Percentiles rank a stretch among this genome's conserved stretches.
phyloP scores from a whole-genome alignment of 345 rosid genomes.

The Viola odorata region DNA sequence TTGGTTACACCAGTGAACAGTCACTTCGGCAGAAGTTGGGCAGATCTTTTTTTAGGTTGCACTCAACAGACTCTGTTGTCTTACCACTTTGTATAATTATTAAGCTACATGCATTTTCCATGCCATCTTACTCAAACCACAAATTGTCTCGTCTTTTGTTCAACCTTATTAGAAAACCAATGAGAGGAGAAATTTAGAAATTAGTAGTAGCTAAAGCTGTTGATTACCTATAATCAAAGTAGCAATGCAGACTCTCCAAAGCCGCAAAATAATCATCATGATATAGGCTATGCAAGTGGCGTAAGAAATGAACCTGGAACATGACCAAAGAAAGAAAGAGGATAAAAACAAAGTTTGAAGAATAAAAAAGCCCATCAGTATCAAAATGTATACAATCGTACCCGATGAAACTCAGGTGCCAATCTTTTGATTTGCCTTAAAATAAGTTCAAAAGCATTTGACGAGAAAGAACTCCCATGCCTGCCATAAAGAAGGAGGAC shows the following conservation, averaged over 20 bases:
- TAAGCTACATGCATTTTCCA: no score
- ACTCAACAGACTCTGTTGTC: no score
- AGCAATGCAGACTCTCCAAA: slow-evolving; percentile 81
- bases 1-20: no score
- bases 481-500: slow-evolving; percentile 36
- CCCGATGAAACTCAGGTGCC: slow-evolving; percentile 96
- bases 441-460: slow-evolving; percentile 56
- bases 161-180: no score
- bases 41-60: no score
- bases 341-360: slow-evolving; percentile 7
- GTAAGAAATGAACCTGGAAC: slow-evolving; percentile 88
- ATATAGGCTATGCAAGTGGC: slow-evolving; percentile 77
- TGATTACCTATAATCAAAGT: slow-evolving; percentile 87
- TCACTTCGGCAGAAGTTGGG: no score
- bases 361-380: slow-evolving; percentile 4
- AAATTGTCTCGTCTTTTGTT: no score
- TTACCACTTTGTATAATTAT: no score
- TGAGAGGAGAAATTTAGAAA: no score
- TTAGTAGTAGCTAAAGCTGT: not conserved
- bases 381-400: slow-evolving; percentile 27
- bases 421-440: slow-evolving; percentile 67
- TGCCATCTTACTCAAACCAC: no score
- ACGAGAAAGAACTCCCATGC: slow-evolving; percentile 64
- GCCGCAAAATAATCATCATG: slow-evolving; percentile 90
- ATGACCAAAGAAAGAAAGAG: slow-evolving; percentile 12